Evolutionary conservation across 129 eudicot species (phyloP).

Genomic region (Helichrysum umbraculigerum): DNA sequence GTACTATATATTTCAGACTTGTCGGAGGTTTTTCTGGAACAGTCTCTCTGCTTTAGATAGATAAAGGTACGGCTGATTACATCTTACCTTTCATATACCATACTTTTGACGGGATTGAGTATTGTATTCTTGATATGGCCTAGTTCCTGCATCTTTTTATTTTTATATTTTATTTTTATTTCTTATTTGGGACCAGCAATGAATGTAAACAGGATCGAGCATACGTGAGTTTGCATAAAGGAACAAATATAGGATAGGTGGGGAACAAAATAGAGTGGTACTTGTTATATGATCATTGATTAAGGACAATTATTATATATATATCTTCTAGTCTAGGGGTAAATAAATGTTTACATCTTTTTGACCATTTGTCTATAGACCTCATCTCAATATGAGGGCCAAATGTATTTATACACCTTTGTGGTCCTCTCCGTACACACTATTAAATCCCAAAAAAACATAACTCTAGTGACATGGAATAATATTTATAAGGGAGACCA

Average conservation of each 20-base stretch:
- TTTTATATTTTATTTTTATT: neutral
- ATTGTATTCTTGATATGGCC: too few species aligned
- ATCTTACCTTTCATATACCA: too few species aligned
- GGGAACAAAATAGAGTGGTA: slow-evolving; percentile 32
- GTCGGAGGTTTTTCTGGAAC: too few species aligned
- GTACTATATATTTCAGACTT: neutral
- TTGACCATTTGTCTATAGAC: slow-evolving; percentile 32
- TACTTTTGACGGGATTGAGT: too few species aligned
- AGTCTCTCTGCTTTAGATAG: too few species aligned
- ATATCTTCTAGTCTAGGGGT: neutral
- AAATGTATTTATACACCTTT: slow-evolving; percentile 20
- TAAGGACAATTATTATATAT: slow-evolving; percentile 20
- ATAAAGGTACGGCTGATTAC: too few species aligned
- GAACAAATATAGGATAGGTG: slow-evolving; percentile 28
- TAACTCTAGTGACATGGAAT: too few species aligned
- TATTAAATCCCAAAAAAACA: neutral
- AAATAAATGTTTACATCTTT: slow-evolving; percentile 22
- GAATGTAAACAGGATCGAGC: slow-evolving; percentile 26
- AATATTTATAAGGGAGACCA: too few species aligned
- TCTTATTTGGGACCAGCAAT: slow-evolving; percentile 29
- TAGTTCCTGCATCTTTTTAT: too few species aligned
- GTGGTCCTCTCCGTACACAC: slow-evolving; percentile 8
- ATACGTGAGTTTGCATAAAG: neutral
- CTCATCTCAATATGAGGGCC: slow-evolving; percentile 27
- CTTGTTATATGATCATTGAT: slow-evolving; percentile 30